phyloP scores from a whole-genome alignment of 306 rosid genomes.

The Gleditsia sinensis region DNA sequence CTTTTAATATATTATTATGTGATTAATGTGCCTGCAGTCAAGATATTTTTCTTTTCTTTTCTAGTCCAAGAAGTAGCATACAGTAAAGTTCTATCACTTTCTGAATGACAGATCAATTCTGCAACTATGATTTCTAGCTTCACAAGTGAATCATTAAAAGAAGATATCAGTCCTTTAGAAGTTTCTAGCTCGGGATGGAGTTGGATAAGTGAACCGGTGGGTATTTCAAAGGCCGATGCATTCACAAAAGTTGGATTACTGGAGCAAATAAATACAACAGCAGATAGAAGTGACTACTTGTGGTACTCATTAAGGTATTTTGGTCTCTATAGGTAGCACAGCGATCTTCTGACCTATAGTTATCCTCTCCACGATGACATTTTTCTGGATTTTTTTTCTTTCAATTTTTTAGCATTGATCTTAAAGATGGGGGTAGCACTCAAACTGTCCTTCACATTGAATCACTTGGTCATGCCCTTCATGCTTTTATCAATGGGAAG shows the following conservation, averaged over 20 bases:
- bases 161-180: slow-evolving; percentile 51
- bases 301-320: slow-evolving; percentile 89
- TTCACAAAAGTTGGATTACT: slow-evolving; percentile 68
- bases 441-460: slow-evolving; percentile 76
- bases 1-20: not conserved
- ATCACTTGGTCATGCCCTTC: slow-evolving; percentile 91
- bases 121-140: slow-evolving; percentile 63
- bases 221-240: slow-evolving; percentile 76
- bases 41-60: slow-evolving; percentile 18
- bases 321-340: slow-evolving; percentile 14
- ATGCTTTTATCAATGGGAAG: slow-evolving; percentile 73
- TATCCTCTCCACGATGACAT: slow-evolving; percentile 24
- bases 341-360: slow-evolving; percentile 24
- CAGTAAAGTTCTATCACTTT: slow-evolving; percentile 18
- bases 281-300: slow-evolving; percentile 89
- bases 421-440: slow-evolving; percentile 53
- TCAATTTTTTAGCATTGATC: slow-evolving; percentile 53
- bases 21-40: not conserved
- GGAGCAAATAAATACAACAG: slow-evolving; percentile 91
- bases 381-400: slow-evolving; percentile 18
- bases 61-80: slow-evolving; percentile 2
- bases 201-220: slow-evolving; percentile 86
- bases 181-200: slow-evolving; percentile 70
- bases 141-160: slow-evolving; percentile 49
- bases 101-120: slow-evolving; percentile 69